Percentiles rank a stretch among this genome's conserved stretches.
phyloP scores from a whole-genome alignment of 345 rosid species.

The Pugionium cornutum region DNA sequence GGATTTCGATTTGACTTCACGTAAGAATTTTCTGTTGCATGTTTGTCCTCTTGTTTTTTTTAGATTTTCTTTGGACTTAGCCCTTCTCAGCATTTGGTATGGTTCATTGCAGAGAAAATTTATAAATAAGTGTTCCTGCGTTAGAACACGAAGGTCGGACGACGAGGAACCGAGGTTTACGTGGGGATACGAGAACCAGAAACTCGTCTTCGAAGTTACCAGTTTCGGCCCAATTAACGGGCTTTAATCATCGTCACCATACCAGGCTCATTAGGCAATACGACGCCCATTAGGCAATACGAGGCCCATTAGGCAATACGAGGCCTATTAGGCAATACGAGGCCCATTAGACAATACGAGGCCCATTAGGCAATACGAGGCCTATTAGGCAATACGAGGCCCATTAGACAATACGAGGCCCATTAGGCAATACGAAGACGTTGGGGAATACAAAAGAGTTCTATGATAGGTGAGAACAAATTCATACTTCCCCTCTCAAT shows the following conservation, averaged over 20 bases:
- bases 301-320: too few relatives aligned
- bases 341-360: not conserved
- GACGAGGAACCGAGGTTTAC: constrained; percentile 38
- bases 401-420: too few relatives aligned
- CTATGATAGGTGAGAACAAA: not conserved
- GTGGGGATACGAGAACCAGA: constrained; percentile 40
- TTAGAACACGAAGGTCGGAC: constrained; percentile 42
- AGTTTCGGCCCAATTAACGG: constrained; percentile 21
- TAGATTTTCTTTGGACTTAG: not conserved
- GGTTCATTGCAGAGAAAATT: constrained; percentile 10
- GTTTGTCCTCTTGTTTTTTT: not conserved
- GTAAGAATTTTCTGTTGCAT: not conserved
- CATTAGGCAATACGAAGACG: too few relatives aligned
- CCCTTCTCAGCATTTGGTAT: constrained; percentile 9
- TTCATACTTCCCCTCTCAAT: too few relatives aligned
- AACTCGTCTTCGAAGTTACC: not conserved
- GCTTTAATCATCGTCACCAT: not conserved
- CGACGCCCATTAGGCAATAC: too few relatives aligned
- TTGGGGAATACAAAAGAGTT: not conserved
- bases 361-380: constrained; percentile 19
- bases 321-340: too few relatives aligned
- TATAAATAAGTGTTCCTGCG: constrained; percentile 23
- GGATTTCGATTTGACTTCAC: not conserved
- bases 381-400: too few relatives aligned
- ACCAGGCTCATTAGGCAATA: constrained; percentile 22